These are phyloP conservation scores for Porphyrellus cyaneotinctus DNA, from an alignment of 768 basidiomycete species.

Conservation along the genomic window DNA sequence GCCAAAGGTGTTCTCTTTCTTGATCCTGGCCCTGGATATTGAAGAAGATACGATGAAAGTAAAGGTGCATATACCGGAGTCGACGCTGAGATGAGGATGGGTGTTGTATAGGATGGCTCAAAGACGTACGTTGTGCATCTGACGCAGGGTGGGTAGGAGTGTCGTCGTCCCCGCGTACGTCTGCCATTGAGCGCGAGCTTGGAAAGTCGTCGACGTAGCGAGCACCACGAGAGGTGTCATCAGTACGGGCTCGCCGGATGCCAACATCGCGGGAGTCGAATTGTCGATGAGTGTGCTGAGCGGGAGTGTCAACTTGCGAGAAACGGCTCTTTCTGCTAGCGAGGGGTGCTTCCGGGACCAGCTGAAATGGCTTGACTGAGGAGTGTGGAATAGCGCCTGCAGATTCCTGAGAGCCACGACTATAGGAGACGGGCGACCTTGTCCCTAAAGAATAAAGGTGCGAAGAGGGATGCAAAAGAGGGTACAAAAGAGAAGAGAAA, in stretches of 20 bases:
- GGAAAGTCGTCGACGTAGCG: slow-evolving; percentile 17
- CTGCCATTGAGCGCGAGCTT: slow-evolving; percentile 18
- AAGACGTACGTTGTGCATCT: slow-evolving; percentile 38
- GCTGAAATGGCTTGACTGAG: slow-evolving; percentile 15
- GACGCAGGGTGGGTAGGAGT: slow-evolving; percentile 18
- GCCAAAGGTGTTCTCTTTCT: slow-evolving; percentile 37
- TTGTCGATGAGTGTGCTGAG: slow-evolving; percentile 11
- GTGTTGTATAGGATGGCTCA: slow-evolving; percentile 26
- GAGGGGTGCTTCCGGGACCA: slow-evolving; percentile 7
- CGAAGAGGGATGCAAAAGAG: slow-evolving; percentile 28
- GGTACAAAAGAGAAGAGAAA: slow-evolving; percentile 28
- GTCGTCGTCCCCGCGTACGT: slow-evolving; percentile 19
- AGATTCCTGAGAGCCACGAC: slow-evolving; percentile 30
- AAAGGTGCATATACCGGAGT: slow-evolving; percentile 20
- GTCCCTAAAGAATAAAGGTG: slow-evolving; percentile 41
- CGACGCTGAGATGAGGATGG: slow-evolving; percentile 28
- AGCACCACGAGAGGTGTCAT: slow-evolving; percentile 15
- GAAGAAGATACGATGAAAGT: slow-evolving; percentile 16
- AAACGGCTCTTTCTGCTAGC: slow-evolving; percentile 22
- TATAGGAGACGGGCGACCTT: slow-evolving; percentile 34
- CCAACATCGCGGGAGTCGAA: slow-evolving; percentile 14
- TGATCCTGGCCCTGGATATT: slow-evolving; percentile 26
- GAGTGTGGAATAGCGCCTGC: slow-evolving; percentile 6
- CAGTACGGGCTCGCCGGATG: slow-evolving; percentile 16
- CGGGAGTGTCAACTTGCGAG: slow-evolving; percentile 15